Evolutionary conservation across 169 alveolate genomes (phyloP), one percentile per base, ranked within the genome.

Genomic region (Plasmodium vivax): DNA sequence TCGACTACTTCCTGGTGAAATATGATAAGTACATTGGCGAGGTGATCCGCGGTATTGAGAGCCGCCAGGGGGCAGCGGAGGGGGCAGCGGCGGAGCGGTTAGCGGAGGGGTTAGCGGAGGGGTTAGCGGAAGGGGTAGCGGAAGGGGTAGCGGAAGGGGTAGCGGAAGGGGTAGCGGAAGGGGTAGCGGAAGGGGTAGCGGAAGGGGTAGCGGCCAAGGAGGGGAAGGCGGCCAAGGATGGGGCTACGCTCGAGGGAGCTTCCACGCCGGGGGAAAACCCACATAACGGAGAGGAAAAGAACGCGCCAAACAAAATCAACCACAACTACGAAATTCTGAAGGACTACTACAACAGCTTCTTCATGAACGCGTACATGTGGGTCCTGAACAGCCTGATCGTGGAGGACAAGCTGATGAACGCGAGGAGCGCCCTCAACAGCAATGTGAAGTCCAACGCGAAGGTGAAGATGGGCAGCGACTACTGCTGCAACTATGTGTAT

Each of bases 281-380:
- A 8, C 14, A 47, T 30, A 75, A 47, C n/a, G 27, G 45, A 34
- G 94, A 90, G 3, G 94, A 90, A 30, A 90, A 90, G 80, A 90
- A 90, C 68, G 82, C 58, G 12, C 23, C 80, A 8, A 90, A 90
- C 71, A 90, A 90, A 90, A 90, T 90, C 10, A 90, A 90, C 54
- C 80, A 90, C 23, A 90, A 90, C 79, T 98, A 97, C 51, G 99
- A 98, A 32, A 99, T 98, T 58, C 97, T 97, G 74, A 99, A 99
- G 93, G 94, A 97, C 84, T 97, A 97, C 74, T 98, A 97, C 92
- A 99, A 99, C 94, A 99, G 99, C 51, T 98, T 96, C 97, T 99
- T 98, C 95, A 94, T 98, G 84, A 98, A 96, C 68, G 98, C 99
- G 38, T 97, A 98, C 85, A 98, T 98, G 99, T 99, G 99, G 99